Conservation (phyloP, 169 alveolate species). For the Theileria parva region DNA sequence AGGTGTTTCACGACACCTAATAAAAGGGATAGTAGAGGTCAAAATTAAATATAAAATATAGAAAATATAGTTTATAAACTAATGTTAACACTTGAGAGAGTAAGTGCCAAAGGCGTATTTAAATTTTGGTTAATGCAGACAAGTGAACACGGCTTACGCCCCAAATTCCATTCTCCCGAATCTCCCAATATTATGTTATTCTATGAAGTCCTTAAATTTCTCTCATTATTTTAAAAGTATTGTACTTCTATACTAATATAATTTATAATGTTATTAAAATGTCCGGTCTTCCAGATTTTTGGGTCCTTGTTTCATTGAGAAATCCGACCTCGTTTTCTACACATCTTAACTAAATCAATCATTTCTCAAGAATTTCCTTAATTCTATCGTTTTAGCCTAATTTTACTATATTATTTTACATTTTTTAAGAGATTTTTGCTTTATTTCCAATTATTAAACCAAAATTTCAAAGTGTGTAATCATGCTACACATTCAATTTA, state of each 20-base stretch:
- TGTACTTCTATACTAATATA: background rate
- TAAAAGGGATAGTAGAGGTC: background rate
- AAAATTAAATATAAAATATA: background rate
- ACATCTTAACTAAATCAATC: background rate
- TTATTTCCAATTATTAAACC: background rate
- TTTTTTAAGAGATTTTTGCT: background rate
- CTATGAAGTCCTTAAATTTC: background rate
- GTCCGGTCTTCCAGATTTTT: conserved; percentile 11
- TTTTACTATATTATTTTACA: background rate
- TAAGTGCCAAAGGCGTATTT: background rate
- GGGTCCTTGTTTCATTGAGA: background rate
- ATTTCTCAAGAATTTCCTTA: background rate
- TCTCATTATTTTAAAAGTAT: background rate
- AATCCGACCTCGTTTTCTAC: background rate
- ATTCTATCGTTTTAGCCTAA: background rate
- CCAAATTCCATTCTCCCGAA: conserved; percentile 25
- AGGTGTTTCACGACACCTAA: conserved; percentile 14
- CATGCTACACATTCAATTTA: too few species aligned
- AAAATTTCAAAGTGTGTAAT: conserved; percentile 1
- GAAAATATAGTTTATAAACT: background rate
- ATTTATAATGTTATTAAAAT: background rate
- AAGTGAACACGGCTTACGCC: conserved; percentile 16
- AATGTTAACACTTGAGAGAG: background rate
- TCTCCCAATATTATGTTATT: conserved; percentile 21
- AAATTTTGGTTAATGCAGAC: conserved; percentile 13